A percentile compares a stretch with the other conserved stretches of the same genome.
These are phyloP conservation scores for Mimosa pudica DNA, from an alignment of 306 rosid genomes.

Conservation along the genomic window DNA sequence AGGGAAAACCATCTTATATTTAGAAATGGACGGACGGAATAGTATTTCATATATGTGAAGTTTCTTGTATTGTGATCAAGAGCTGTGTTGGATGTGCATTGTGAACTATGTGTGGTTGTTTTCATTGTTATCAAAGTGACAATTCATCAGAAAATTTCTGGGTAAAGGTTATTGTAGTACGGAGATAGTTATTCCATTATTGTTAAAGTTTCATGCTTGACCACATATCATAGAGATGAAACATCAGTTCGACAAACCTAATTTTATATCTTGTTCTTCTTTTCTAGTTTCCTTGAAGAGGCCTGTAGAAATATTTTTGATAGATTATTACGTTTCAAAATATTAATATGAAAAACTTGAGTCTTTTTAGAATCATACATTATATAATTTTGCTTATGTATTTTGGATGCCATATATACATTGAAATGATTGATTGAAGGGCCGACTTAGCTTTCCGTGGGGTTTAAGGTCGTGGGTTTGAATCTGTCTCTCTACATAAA, in stretches of 20 bases:
- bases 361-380: background rate
- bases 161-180: constrained; percentile 23
- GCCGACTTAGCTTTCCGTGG: too few species aligned
- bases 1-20: too few species aligned
- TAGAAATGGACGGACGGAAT: too few species aligned
- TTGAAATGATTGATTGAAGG: too few species aligned
- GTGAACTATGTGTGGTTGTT: constrained; percentile 34
- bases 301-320: constrained; percentile 22
- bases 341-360: background rate
- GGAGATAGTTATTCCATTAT: constrained; percentile 44
- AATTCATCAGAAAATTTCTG: constrained; percentile 21
- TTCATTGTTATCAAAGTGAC: constrained; percentile 27
- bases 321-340: background rate
- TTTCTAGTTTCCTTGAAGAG: constrained; percentile 41
- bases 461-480: too few species aligned
- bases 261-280: constrained; percentile 29
- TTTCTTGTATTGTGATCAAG: background rate
- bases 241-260: constrained; percentile 24
- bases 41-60: background rate
- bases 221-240: constrained; percentile 36
- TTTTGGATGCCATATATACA: background rate
- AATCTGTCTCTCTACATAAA: too few species aligned
- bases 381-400: background rate
- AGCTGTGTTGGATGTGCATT: constrained; percentile 16
- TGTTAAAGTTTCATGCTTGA: constrained; percentile 41